Base-by-base conservation (phyloP, 352 stramenopile species). In the Globisporangium radiosum region DNA sequence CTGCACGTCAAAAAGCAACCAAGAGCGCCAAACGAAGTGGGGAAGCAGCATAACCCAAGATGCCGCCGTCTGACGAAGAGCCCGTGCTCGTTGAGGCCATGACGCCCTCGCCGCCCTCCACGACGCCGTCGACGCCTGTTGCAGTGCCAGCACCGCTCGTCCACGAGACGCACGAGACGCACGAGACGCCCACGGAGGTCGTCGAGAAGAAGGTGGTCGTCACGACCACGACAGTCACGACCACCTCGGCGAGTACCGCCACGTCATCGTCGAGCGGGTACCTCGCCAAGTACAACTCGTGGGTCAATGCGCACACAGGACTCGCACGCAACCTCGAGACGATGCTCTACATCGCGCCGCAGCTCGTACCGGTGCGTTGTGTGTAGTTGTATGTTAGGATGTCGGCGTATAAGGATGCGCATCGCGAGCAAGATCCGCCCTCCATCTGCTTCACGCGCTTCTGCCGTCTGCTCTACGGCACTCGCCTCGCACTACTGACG, bases 291-390 rank as follows among this genome's bases (percentile, higher is more conserved):
- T 94, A 94, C 68, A 79, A 92, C 45, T 54, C 61, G 40, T 94
- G 81, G 81, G 82, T 92, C 49, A 60, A 70, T 7, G 75, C 56
- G 53, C 70, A 91, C 65, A 63, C 81, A 40, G 71, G 70, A 7
- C 54, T 89, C 47, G 85, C 82, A 13, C 81, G 85, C 55, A 88
- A 92, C 66, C 56, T 92, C 3, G 82, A 94, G 67, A 92, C 77
- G 8, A 76, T 84, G 48, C 55, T 94, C 15, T 92, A 91, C 56
- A 72, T 94, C 51, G 79, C 73, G 19, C 85, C 82, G 33, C 84
- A 92, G 68, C 64, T 94, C 47, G 78, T 92, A 4, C 85, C 85
- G 47, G 78, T 86, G 62, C 64, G 73, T 71, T 11, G 19, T 36
- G 25, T 25, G 17, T 13, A 10, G 37, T 51, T n/a, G 36, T 56